Base-by-base conservation (phyloP, 352 stramenopile genomes). In the Phytophthora pisi region DNA sequence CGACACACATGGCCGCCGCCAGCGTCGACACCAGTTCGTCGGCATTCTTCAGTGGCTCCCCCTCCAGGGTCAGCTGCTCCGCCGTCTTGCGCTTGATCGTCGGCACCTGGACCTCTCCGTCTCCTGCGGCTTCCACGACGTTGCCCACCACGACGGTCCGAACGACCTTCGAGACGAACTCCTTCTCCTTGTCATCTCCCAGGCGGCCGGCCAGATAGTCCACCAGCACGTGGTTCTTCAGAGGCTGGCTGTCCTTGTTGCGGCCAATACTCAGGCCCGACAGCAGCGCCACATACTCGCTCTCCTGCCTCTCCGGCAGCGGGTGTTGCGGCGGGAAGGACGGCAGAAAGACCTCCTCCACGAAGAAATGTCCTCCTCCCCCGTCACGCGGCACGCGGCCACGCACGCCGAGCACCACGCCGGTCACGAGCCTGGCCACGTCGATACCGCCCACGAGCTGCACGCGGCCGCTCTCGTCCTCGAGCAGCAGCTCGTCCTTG, bases 381-480 rank as follows among this genome's bases (percentile, higher is more conserved):
- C 64, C 72, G 4, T 77, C 75, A 3, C 34, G 59, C 8, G 57
- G 61, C 65, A 96, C 86, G 31, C 68, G 68, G 26, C 90, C 90
- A 30, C 83, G 77, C 4, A 94, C 77, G 13, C 72, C 90, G 0
- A 93, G 65, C 18, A 96, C 81, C 15, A 96, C 82, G 3, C 90
- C 90, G 16, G 87, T 96, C 40, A 91, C 81, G 11, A 92, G 57
- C 31, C 72, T 70, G 15, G 70, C 66, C 15, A 89, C 70, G 47
- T 79, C 66, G 52, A 94, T 74, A 38, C 75, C 60, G 8, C 84
- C 86, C 9, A 77, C 68, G 10, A 97, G 75, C 51, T 92, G 75
- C 16, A 97, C 78, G 36, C 90, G 89, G 52, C 90, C 92, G 66
- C 82, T 95, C 61, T 96, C 89, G 66, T 98, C 92, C 61, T 98